Base-by-base conservation (phyloP, 108 stramenopile genomes). In the Cyclotella distinguenda region DNA sequence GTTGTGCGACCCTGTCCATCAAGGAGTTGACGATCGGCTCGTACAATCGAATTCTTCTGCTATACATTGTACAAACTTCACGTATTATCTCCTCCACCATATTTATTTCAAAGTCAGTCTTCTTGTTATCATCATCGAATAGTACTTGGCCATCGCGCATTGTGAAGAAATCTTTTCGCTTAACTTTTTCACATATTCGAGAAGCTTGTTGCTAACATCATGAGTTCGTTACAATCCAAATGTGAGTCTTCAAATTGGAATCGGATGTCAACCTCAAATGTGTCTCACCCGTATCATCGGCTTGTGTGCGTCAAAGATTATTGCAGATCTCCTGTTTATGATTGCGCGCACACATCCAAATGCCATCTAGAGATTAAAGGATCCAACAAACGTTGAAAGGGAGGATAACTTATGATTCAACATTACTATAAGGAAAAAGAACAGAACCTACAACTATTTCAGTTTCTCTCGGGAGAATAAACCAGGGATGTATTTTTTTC, bases 1-100 rank as follows among this genome's bases (percentile, higher is more conserved):
- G 67, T n/a, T n/a, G n/a, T 0, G 82, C 38, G 12, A 87, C 86
- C 39, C 75, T 68, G 58, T 73, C 78, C 64, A 91, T 71, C 21
- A 92, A 64, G 7, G 82, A 72, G 28, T 90, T 84, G 1, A 95
- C 90, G 53, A 95, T 90, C 4, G 94, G 94, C 54, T 91, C 89
- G 66, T 87, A 90, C n/a, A 95, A 61, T 5, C 78, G 72, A 9
- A 95, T 71, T 32, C 94, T 60, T 49, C 90, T 71, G 43, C 63
- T 71, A 64, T 80, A 95, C 22, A 85, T 85, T 45, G 86, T 86
- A 18, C 88, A 87, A 1, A 87, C 82, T 64, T 87, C 86, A 13
- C 76, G 53, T 47, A 95, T 51, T 27, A 92, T 84, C 51, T 84
- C 83, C 62, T 95, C 94, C 48, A 95, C 49, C 72, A 95, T 89